Percentiles rank a stretch among this genome's conserved stretches.
Conservation (phyloP, 306 rosid genomes). For the Quercus wislizeni region DNA sequence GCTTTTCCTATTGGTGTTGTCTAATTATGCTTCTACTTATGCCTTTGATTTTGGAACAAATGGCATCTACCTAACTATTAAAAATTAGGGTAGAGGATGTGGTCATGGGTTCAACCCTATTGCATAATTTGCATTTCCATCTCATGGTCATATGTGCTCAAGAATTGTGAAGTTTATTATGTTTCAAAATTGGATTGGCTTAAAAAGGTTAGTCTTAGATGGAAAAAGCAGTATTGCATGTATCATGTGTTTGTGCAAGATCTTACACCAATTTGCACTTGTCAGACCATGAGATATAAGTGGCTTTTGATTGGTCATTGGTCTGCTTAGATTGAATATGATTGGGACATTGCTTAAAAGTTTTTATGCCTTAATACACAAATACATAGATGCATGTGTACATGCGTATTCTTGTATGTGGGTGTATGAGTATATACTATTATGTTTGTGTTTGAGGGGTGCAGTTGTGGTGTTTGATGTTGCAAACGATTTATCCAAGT, state of each 20-base stretch:
- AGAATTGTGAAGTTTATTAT: not conserved
- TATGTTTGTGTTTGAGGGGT: not conserved
- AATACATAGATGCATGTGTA: not conserved
- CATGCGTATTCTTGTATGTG: not conserved
- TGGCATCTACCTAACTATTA: not conserved
- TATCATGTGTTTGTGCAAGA: not conserved
- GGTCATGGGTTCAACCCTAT: not conserved
- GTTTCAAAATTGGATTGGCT: not conserved
- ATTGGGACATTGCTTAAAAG: not conserved
- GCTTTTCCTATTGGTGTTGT: not conserved
- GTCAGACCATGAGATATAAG: not conserved
- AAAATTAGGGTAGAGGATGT: not conserved
- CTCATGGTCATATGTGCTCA: not conserved
- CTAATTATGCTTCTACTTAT: not conserved
- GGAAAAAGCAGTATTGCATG: not conserved
- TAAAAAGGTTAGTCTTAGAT: not conserved
- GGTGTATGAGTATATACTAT: not conserved
- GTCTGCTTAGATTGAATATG: not conserved
- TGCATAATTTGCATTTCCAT: not conserved
- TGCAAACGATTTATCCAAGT: constrained; percentile 4
- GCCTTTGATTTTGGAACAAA: not conserved
- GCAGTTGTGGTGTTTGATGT: not conserved
- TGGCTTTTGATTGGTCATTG: not conserved
- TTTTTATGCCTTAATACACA: not conserved
- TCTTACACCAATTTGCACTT: not conserved